Evolutionary conservation across 2,329 filamentous ascomycete genomes (phyloP).

Genomic region (Mollisiaceae sp.): DNA sequence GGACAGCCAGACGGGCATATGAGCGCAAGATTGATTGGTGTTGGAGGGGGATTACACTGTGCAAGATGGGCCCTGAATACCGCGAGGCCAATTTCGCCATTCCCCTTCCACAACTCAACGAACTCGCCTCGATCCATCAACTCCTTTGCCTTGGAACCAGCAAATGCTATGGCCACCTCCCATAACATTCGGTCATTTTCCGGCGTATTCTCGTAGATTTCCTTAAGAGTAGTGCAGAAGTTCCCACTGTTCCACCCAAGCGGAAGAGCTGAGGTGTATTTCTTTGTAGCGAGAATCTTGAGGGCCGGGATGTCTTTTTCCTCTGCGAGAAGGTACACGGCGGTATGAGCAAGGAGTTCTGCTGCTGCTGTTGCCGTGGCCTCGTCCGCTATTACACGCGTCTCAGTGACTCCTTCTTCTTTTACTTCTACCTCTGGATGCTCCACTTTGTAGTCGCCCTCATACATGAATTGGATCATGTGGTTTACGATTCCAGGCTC

Average conservation of each 20-base stretch:
- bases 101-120: conserved; percentile 19
- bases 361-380: no score
- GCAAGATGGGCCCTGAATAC: conserved; percentile 9
- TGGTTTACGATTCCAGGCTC: conserved; percentile 73
- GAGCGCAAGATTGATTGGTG: neutral
- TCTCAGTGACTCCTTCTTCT: neutral
- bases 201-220: conserved; percentile 23
- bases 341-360: conserved; percentile 24
- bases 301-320: conserved; percentile 29
- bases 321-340: conserved; percentile 32
- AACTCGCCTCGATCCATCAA: conserved; percentile 29
- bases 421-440: neutral
- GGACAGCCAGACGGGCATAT: neutral
- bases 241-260: conserved; percentile 18
- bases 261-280: conserved; percentile 13
- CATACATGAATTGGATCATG: conserved; percentile 80
- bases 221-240: conserved; percentile 19
- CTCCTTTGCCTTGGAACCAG: conserved; percentile 11
- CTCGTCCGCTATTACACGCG: no score
- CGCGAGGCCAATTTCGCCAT: conserved; percentile 24
- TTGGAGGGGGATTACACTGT: neutral
- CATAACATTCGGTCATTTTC: conserved; percentile 22
- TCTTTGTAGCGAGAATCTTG: conserved; percentile 26
- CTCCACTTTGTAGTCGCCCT: conserved; percentile 10
- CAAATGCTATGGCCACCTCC: conserved; percentile 20